Evolutionary conservation across 148 eudicot species (phyloP).

Genomic region (Fagopyrum homotropicum): DNA sequence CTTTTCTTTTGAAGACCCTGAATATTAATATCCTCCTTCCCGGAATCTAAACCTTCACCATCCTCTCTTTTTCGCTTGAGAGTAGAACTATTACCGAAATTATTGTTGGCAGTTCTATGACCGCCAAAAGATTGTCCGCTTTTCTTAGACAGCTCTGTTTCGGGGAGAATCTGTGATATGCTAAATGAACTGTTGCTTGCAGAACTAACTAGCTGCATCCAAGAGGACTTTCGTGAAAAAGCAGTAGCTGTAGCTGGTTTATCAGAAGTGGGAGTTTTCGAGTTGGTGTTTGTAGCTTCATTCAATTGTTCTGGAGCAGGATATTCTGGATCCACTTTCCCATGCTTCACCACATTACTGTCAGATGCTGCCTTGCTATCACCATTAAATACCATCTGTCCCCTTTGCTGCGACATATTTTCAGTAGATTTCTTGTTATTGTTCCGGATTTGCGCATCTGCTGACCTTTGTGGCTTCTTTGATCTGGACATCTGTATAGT

Average conservation of each 20-base stretch:
- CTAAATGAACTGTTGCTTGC: conserved; percentile 55
- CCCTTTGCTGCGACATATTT: conserved; percentile 19
- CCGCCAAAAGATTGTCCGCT: conserved; percentile 17
- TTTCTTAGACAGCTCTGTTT: conserved; percentile 27
- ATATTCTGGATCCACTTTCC: conserved; percentile 15
- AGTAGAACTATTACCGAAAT: conserved; percentile 7
- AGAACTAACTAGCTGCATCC: conserved; percentile 60
- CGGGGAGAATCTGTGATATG: conserved; percentile 62
- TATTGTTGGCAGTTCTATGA: not conserved
- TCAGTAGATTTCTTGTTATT: conserved; percentile 16
- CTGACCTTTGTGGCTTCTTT: conserved; percentile 18
- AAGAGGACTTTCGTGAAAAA: conserved; percentile 67
- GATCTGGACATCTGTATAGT: conserved; percentile 27
- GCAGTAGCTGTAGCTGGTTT: conserved; percentile 37
- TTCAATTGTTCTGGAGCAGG: conserved; percentile 15
- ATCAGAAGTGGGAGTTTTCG: conserved; percentile 15
- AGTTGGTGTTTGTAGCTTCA: conserved; percentile 10
- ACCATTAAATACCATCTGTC: conserved; percentile 17
- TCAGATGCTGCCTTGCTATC: conserved; percentile 16
- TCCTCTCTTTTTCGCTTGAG: conserved; percentile 12
- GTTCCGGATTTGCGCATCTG: conserved; percentile 17
- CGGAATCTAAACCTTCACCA: conserved; percentile 8
- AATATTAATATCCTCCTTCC: conserved; percentile 12
- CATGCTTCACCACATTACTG: conserved; percentile 6
- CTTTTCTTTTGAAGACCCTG: conserved; percentile 16